A percentile compares a stretch with the other conserved stretches of the same genome.
These are phyloP conservation scores for Gynostemma pentaphyllum DNA, from an alignment of 306 rosid genomes.

Conservation along the genomic window DNA sequence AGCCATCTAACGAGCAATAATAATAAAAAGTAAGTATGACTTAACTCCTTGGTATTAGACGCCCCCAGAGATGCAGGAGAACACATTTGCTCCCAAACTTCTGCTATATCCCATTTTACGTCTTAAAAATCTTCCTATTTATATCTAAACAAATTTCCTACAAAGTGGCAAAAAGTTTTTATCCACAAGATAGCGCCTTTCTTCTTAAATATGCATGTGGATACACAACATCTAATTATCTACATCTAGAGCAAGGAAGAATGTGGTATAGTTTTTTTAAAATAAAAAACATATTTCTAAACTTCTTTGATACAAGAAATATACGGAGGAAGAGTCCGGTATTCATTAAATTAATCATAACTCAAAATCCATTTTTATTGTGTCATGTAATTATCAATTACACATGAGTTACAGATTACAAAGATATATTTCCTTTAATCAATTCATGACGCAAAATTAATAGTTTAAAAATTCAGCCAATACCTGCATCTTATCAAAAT, in stretches of 20 bases:
- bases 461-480: not conserved
- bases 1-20: no score
- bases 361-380: not conserved
- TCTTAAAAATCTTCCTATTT: no score
- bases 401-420: not conserved
- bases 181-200: not conserved
- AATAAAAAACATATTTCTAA: no score
- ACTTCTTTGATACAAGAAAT: no score
- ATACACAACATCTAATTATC: not conserved
- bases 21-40: no score
- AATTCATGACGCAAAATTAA: not conserved
- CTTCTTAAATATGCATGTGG: not conserved
- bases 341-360: not conserved
- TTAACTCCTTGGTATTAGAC: no score
- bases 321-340: not conserved
- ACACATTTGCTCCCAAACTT: no score
- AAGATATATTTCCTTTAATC: not conserved
- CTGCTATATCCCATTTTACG: no score
- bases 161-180: not conserved
- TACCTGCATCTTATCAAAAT: conserved; percentile 94
- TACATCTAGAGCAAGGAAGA: not conserved
- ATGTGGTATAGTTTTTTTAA: no score
- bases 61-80: no score
- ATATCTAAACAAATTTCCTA: no score
- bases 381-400: not conserved